These are phyloP conservation scores for Millerozyma acaciae DNA, from an alignment of 805 yeast species.

Conservation along the genomic window DNA sequence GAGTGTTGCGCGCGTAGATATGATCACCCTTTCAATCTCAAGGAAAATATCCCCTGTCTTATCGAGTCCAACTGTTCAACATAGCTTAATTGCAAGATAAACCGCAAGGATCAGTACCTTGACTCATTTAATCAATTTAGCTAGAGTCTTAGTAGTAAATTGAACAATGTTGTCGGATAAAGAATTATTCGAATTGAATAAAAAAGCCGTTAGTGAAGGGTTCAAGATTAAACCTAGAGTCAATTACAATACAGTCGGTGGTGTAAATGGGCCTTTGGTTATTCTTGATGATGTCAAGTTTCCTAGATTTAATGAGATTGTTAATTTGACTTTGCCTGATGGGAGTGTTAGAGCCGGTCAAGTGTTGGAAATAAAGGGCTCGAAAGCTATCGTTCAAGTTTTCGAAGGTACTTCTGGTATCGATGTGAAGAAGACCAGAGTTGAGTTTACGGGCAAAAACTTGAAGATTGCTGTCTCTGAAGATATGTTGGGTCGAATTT, in stretches of 20 bases:
- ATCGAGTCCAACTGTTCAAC: no score
- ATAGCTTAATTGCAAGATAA: no score
- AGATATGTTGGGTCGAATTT: conserved; percentile 95
- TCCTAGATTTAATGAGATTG: conserved; percentile 89
- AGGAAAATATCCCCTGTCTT: no score
- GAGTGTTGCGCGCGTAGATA: no score
- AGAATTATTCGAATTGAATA: conserved; percentile 69
- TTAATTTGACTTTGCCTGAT: conserved; percentile 93
- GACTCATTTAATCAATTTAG: conserved; percentile 2
- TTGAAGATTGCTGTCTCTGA: conserved; percentile 93
- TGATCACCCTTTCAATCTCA: no score
- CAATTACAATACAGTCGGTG: conserved; percentile 94
- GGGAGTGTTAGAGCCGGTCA: conserved; percentile 95
- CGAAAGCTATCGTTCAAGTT: conserved; percentile 96
- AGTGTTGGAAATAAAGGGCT: conserved; percentile 95
- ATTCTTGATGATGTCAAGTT: conserved; percentile 49
- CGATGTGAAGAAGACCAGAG: conserved; percentile 95
- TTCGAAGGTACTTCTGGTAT: conserved; percentile 99
- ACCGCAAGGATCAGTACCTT: conserved; percentile 1
- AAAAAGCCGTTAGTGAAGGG: conserved; percentile 87
- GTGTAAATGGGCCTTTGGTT: conserved; percentile 97
- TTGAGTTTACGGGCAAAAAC: conserved; percentile 94
- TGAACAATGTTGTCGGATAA: conserved; percentile 35
- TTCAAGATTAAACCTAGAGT: conserved; percentile 88
- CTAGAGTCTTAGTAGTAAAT: background rate